phyloP scores from a whole-genome alignment of 305 asterid species.

The Ilex paraguariensis region DNA sequence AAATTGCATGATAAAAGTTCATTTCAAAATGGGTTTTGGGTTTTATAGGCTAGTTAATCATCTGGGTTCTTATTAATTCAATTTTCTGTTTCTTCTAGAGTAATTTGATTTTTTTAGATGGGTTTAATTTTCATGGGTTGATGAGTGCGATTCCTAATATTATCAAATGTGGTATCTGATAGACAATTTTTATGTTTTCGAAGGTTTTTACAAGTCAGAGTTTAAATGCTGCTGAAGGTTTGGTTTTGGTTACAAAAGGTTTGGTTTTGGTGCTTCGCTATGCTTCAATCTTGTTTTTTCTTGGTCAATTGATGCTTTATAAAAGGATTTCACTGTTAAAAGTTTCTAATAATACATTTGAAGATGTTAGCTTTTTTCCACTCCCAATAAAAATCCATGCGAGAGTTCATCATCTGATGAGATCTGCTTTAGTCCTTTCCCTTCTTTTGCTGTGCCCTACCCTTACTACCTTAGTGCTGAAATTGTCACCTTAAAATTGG shows the following conservation, averaged over 20 bases:
- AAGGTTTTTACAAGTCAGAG: not conserved
- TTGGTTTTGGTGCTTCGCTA: not conserved
- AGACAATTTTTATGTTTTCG: not conserved
- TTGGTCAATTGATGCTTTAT: not conserved
- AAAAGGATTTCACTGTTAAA: not conserved
- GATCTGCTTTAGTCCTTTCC: not conserved
- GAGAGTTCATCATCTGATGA: not conserved
- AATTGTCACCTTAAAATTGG: not conserved
- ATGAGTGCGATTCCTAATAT: not conserved
- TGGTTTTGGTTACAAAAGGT: not conserved
- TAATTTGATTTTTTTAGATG: not conserved
- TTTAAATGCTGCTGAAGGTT: too few relatives aligned
- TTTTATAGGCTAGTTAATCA: too few relatives aligned
- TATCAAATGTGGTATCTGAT: not conserved
- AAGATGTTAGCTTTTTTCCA: not conserved
- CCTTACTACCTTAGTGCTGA: not conserved
- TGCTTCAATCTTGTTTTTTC: not conserved
- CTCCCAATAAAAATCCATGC: not conserved
- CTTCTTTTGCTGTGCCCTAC: not conserved
- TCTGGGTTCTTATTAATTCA: not conserved
- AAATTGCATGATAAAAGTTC: too few relatives aligned
- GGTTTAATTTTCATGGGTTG: not conserved
- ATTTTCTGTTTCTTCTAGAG: not conserved
- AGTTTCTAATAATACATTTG: not conserved
- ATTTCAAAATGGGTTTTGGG: too few relatives aligned